phyloP scores from a whole-genome alignment of 1,284 basidiomycete genomes.

The Cryptococcus depauperatus region DNA sequence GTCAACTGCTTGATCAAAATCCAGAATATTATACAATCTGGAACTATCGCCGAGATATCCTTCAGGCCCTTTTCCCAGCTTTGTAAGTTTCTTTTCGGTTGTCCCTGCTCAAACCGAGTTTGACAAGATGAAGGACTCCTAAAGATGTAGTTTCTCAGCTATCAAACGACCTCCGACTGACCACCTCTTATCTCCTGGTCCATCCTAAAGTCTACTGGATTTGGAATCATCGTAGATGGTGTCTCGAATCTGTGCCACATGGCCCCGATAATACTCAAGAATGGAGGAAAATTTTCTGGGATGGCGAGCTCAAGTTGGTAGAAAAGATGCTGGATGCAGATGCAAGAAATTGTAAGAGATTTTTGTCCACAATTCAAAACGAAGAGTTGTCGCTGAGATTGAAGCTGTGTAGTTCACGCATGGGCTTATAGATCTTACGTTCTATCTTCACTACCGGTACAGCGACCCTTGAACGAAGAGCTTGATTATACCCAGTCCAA shows the following conservation, averaged over 20 bases:
- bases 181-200: slow-evolving; percentile 64
- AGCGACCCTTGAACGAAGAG: slow-evolving; percentile 51
- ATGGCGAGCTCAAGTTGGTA: slow-evolving; percentile 69
- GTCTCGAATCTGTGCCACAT: slow-evolving; percentile 69
- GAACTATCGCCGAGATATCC: slow-evolving; percentile 78
- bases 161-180: slow-evolving; percentile 66
- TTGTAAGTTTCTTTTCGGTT: slow-evolving; percentile 48
- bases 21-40: slow-evolving; percentile 88
- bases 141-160: slow-evolving; percentile 59
- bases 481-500: slow-evolving; percentile 76
- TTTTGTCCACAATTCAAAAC: not conserved
- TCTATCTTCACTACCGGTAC: slow-evolving; percentile 56
- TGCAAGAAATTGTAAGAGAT: slow-evolving; percentile 79
- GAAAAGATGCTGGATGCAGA: slow-evolving; percentile 85
- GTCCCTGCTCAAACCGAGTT: not conserved
- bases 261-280: slow-evolving; percentile 51
- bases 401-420: slow-evolving; percentile 63
- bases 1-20: slow-evolving; percentile 67
- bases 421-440: slow-evolving; percentile 88
- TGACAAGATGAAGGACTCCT: slow-evolving; percentile 55
- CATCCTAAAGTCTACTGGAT: slow-evolving; percentile 95
- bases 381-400: too few relatives aligned
- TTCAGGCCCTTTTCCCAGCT: slow-evolving; percentile 61
- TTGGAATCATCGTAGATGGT: slow-evolving; percentile 94
- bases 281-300: slow-evolving; percentile 73